Conservation (phyloP, 2,329 filamentous ascomycete species). For the Colletotrichum graminicola region DNA sequence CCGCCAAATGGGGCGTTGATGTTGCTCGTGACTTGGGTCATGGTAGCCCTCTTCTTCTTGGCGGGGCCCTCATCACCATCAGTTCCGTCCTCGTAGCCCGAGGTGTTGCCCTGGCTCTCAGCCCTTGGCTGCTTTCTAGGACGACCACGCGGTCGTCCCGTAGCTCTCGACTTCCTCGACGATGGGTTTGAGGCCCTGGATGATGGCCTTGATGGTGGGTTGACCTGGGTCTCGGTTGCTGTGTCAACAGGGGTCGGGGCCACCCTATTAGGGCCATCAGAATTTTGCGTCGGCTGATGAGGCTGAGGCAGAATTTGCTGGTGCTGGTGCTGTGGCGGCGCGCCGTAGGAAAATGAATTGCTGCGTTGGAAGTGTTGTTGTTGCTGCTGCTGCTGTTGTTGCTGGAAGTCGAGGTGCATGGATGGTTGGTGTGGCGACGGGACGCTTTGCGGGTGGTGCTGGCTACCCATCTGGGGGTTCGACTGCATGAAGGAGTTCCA, state of each 20-base stretch:
- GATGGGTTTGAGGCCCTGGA: conserved; percentile 68
- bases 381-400: conserved; percentile 2
- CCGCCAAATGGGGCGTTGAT: conserved; percentile 79
- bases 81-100: conserved; percentile 77
- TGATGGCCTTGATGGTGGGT: conserved; percentile 67
- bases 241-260: conserved; percentile 50
- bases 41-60: conserved; percentile 83
- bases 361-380: conserved; percentile 23
- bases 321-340: conserved; percentile 9
- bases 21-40: conserved; percentile 79
- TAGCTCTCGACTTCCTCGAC: conserved; percentile 57
- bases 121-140: conserved; percentile 64
- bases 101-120: conserved; percentile 73
- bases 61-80: conserved; percentile 68
- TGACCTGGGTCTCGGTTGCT: conserved; percentile 49
- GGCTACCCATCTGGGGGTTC: conserved; percentile 68
- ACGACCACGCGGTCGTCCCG: conserved; percentile 67
- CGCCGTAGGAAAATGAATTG: conserved; percentile 34
- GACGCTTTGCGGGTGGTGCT: conserved; percentile 50
- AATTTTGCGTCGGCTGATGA: conserved; percentile 36
- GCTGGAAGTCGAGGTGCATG: conserved; percentile 38
- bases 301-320: conserved; percentile 37
- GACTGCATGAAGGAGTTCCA: conserved; percentile 84
- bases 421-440: conserved; percentile 52
- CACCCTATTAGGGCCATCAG: conserved; percentile 51